Evolutionary conservation across 345 rosid genomes (phyloP).

Genomic region (Euphorbia pulcherrima): DNA sequence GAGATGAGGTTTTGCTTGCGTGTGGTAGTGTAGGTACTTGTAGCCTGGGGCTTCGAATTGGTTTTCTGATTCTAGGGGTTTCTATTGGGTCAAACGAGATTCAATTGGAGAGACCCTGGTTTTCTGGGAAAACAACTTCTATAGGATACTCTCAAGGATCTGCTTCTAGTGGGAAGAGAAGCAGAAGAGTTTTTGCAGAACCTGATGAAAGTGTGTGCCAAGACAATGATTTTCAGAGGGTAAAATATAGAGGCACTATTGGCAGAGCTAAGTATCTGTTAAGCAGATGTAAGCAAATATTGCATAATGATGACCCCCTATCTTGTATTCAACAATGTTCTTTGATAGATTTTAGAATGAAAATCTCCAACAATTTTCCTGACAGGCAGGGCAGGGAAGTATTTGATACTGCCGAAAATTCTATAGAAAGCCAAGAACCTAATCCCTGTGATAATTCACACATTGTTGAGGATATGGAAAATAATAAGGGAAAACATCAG

Average conservation of each 20-base stretch:
- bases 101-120: slow-evolving; percentile 18
- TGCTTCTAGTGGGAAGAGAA: slow-evolving; percentile 53
- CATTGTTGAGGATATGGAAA: not conserved
- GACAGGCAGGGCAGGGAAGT: slow-evolving; percentile 19
- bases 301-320: slow-evolving; percentile 56
- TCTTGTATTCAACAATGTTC: slow-evolving; percentile 41
- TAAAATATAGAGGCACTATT: slow-evolving; percentile 27
- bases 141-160: slow-evolving; percentile 48
- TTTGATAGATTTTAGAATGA: slow-evolving; percentile 28
- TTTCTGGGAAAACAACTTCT: slow-evolving; percentile 26
- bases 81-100: slow-evolving; percentile 25
- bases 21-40: slow-evolving; percentile 48
- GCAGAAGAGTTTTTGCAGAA: slow-evolving; percentile 68
- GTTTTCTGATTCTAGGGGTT: slow-evolving; percentile 61
- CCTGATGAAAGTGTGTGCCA: slow-evolving; percentile 27
- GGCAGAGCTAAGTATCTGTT: slow-evolving; percentile 40
- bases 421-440: slow-evolving; percentile 23
- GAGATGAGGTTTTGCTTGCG: slow-evolving; percentile 74
- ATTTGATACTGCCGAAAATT: slow-evolving; percentile 13
- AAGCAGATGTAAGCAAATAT: slow-evolving; percentile 51
- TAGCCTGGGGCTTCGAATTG: slow-evolving; percentile 39
- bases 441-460: slow-evolving; percentile 15
- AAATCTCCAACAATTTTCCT: slow-evolving; percentile 12
- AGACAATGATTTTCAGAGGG: slow-evolving; percentile 15
- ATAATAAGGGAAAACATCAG: slow-evolving; percentile 1